phyloP scores from a whole-genome alignment of 1,284 basidiomycete genomes.

The Sporisorium iseilematis-ciliati region DNA sequence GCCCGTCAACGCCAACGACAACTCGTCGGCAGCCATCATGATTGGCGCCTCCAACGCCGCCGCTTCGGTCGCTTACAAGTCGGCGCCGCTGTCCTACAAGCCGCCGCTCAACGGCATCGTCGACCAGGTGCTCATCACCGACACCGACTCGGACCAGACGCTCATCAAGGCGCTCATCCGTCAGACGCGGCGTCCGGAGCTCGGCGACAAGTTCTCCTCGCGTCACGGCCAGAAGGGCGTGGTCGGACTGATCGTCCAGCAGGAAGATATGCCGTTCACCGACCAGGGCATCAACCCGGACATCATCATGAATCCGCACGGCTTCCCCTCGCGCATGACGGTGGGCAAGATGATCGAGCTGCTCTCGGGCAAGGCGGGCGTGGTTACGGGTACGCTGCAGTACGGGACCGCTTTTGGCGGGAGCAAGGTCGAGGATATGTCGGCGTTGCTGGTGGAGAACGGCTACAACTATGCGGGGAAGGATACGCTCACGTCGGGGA shows the following conservation, averaged over 20 bases:
- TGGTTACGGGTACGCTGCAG: constrained; percentile 85
- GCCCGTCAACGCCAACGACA: constrained; percentile 85
- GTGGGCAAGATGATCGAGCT: constrained; percentile 99
- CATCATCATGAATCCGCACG: constrained; percentile 99
- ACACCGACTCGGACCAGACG: constrained; percentile 90
- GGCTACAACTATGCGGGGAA: constrained; percentile 98
- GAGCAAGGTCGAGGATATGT: constrained; percentile 99
- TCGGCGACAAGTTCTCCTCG: constrained; percentile 99
- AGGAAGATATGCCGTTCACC: constrained; percentile 99
- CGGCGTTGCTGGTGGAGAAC: constrained; percentile 89
- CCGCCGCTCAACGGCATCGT: constrained; percentile 83
- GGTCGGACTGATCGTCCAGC: constrained; percentile 96
- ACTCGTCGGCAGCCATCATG: constrained; percentile 65
- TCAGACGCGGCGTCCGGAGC: constrained; percentile 93
- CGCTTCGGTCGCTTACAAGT: constrained; percentile 74
- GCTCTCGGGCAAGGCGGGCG: constrained; percentile 84
- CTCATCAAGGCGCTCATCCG: constrained; percentile 98
- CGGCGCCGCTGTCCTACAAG: constrained; percentile 63
- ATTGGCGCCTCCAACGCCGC: constrained; percentile 33
- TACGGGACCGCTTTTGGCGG: constrained; percentile 96
- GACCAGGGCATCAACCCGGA: constrained; percentile 96
- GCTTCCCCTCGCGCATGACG: constrained; percentile 98
- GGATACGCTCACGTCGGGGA: constrained; percentile 97
- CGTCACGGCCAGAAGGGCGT: constrained; percentile 99
- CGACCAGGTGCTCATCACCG: constrained; percentile 97